Percentiles rank a stretch among this genome's conserved stretches.
Conservation (phyloP, 805 yeast species). For the Candida takata region DNA sequence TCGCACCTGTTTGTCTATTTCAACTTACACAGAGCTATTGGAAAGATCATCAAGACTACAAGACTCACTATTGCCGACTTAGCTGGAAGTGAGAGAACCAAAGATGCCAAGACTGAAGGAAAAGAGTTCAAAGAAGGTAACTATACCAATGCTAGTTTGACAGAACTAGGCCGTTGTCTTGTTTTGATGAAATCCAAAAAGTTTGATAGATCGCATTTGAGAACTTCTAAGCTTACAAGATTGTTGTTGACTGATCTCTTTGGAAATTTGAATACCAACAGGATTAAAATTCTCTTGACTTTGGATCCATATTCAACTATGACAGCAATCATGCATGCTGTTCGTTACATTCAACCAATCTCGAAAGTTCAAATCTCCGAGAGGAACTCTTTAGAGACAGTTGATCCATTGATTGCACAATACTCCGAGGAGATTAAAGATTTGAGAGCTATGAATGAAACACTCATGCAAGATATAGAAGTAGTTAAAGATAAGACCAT, state of each 20-base stretch:
- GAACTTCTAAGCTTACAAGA: constrained; percentile 44
- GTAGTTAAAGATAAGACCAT: constrained; percentile 13
- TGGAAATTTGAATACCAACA: constrained; percentile 16
- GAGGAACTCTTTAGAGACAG: constrained; percentile 15
- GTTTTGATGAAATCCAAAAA: constrained; percentile 32
- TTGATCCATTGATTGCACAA: constrained; percentile 2
- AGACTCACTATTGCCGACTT: constrained; percentile 44
- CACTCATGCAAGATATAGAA: constrained; percentile 21
- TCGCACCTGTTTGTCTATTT: constrained; percentile 46
- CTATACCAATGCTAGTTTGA: constrained; percentile 41
- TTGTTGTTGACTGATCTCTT: constrained; percentile 38
- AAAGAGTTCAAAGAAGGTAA: constrained; percentile 40
- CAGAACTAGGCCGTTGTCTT: constrained; percentile 44
- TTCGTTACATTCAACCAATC: constrained; percentile 25
- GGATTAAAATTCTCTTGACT: constrained; percentile 21
- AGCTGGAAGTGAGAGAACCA: constrained; percentile 48
- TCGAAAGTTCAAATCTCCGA: constrained; percentile 20
- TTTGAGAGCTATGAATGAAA: constrained; percentile 12
- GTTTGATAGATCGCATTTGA: constrained; percentile 35
- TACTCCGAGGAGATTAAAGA: constrained; percentile 15
- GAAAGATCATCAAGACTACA: constrained; percentile 23
- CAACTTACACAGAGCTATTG: constrained; percentile 28
- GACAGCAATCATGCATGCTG: constrained; percentile 18
- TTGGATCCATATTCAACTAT: constrained; percentile 21
- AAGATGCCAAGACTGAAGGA: constrained; percentile 38